phyloP scores from a whole-genome alignment of 2,329 filamentous ascomycete species.

The Scedosporium boydii region DNA sequence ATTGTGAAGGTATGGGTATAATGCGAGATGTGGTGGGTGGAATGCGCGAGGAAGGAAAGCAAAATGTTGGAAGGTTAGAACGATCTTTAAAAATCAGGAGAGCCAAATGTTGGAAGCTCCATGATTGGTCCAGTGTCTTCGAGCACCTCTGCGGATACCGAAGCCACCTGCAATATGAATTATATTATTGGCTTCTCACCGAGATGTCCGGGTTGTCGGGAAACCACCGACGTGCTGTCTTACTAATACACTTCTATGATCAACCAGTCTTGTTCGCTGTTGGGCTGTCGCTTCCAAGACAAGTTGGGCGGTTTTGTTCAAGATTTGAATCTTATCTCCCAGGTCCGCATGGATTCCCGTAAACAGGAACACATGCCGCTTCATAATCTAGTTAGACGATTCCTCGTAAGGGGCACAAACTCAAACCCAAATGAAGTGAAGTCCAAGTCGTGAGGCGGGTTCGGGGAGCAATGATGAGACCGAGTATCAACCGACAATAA shows the following conservation, averaged over 20 bases:
- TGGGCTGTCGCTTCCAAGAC: too few species aligned
- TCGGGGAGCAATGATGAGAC: not conserved
- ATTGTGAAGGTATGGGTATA: conserved; percentile 38
- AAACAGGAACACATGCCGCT: too few species aligned
- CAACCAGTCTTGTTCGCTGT: too few species aligned
- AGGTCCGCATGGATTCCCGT: too few species aligned
- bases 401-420: too few species aligned
- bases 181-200: not conserved
- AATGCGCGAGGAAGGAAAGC: not conserved
- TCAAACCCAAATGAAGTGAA: too few species aligned
- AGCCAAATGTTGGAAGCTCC: not conserved
- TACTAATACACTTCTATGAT: not conserved
- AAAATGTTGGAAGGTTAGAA: not conserved
- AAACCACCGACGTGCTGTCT: not conserved
- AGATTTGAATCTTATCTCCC: too few species aligned
- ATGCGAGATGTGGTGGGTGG: not conserved
- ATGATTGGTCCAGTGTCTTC: not conserved
- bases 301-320: too few species aligned
- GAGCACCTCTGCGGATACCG: not conserved
- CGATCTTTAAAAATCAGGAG: not conserved
- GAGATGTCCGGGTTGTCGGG: not conserved
- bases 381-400: too few species aligned
- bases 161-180: not conserved
- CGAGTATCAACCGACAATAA: not conserved
- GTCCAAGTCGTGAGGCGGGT: too few species aligned